Percentiles rank a stretch among this genome's conserved stretches.
These are phyloP conservation scores for Waitea zeae DNA, from an alignment of 1,284 basidiomycete species.

Conservation along the genomic window DNA sequence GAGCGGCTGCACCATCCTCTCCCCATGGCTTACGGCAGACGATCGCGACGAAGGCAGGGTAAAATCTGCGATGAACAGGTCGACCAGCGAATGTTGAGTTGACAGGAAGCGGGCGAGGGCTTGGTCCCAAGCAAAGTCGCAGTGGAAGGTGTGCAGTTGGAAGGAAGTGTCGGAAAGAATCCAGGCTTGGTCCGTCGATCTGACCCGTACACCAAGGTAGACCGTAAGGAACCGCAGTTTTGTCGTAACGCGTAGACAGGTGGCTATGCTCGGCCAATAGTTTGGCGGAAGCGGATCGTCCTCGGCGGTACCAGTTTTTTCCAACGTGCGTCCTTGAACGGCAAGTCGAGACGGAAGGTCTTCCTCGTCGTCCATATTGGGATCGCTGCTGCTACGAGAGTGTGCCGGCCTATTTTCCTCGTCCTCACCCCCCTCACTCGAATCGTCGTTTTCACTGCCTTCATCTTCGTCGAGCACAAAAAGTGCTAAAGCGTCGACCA, in stretches of 20 bases:
- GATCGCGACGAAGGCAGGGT: conserved; percentile 14
- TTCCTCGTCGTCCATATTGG: too few species aligned
- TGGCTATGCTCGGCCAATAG: conserved; percentile 33
- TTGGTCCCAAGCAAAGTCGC: conserved; percentile 44
- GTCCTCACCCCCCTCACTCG: too few species aligned
- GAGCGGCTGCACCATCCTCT: conserved; percentile 2
- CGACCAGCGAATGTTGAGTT: conserved; percentile 27
- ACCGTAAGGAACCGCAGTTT: conserved; percentile 33
- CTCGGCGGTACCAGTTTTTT: too few species aligned
- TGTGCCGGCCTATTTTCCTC: too few species aligned
- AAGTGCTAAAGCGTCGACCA: conserved; percentile 37
- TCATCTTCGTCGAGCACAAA: conserved; percentile 14
- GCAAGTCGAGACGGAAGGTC: too few species aligned
- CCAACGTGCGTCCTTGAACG: conserved; percentile 12
- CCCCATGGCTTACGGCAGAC: too few species aligned
- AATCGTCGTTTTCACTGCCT: conserved; percentile 6
- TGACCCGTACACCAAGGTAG: conserved; percentile 27
- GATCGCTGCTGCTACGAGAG: too few species aligned
- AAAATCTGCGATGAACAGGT: conserved; percentile 44
- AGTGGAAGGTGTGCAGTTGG: conserved; percentile 37
- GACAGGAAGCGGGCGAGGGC: conserved; percentile 36
- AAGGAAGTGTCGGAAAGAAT: conserved; percentile 29
- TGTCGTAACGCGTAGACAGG: conserved; percentile 24
- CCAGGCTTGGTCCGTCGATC: conserved; percentile 28
- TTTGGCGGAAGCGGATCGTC: too few species aligned